Percentiles rank a stretch among this genome's conserved stretches.
Conservation (phyloP, 192 early-diverging fungal genomes). For the Umbelopsis isabellina region DNA sequence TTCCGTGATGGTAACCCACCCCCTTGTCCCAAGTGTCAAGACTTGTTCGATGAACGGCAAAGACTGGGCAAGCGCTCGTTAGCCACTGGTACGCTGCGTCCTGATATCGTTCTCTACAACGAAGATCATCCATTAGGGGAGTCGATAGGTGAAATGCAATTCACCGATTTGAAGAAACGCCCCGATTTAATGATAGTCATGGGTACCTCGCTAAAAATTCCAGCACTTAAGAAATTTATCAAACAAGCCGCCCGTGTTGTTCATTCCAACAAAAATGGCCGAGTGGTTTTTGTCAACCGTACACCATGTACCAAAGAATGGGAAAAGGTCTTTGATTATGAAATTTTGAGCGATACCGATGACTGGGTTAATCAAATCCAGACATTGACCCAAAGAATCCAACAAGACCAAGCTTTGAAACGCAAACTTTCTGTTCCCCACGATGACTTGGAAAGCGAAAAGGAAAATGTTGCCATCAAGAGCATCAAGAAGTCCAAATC, state of each 20-base stretch:
- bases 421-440: neutral
- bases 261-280: constrained; percentile 55
- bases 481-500: constrained; percentile 14
- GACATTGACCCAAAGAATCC: constrained; percentile 26
- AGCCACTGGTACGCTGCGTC: constrained; percentile 79
- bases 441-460: constrained; percentile 15
- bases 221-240: constrained; percentile 76
- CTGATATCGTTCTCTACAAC: constrained; percentile 95
- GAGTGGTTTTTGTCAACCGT: constrained; percentile 78
- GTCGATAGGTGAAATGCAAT: constrained; percentile 61
- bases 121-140: constrained; percentile 83
- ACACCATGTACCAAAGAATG: constrained; percentile 72
- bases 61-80: constrained; percentile 77
- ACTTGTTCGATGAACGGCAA: constrained; percentile 50
- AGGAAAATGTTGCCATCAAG: constrained; percentile 18
- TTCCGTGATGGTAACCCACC: constrained; percentile 81
- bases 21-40: constrained; percentile 58
- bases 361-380: constrained; percentile 55
- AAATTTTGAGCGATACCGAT: constrained; percentile 72
- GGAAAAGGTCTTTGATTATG: constrained; percentile 80
- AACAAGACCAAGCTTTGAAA: constrained; percentile 36
- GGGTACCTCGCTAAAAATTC: constrained; percentile 87
- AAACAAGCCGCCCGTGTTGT: constrained; percentile 68
- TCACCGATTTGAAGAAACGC: constrained; percentile 56
- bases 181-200: constrained; percentile 86